phyloP scores from a whole-genome alignment of 2,329 filamentous ascomycete species.

The Cordyceps cateniannulata region DNA sequence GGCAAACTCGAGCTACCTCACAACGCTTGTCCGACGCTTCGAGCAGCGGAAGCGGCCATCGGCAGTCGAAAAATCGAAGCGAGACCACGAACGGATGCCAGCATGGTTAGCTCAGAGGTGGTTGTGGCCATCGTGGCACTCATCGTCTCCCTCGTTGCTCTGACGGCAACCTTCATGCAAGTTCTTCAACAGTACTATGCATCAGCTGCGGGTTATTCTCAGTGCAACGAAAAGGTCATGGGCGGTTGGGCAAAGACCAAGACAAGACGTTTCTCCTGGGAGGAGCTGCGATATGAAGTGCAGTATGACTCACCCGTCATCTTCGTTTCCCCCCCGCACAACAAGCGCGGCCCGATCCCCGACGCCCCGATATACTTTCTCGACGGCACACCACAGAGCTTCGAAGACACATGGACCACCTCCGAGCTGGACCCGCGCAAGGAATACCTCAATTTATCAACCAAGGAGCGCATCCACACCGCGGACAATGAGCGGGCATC shows the following conservation, averaged over 20 bases:
- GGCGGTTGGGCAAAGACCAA: conserved; percentile 38
- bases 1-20: background rate
- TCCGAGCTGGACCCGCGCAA: conserved; percentile 24
- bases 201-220: conserved; percentile 42
- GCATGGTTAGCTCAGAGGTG: conserved; percentile 21
- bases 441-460: conserved; percentile 20
- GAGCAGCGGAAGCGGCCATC: background rate
- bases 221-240: conserved; percentile 42
- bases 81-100: background rate
- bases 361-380: conserved; percentile 30
- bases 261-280: conserved; percentile 32
- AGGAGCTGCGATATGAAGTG: conserved; percentile 44
- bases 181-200: conserved; percentile 45
- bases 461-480: conserved; percentile 39
- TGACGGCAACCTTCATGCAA: conserved; percentile 39
- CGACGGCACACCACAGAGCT: conserved; percentile 31
- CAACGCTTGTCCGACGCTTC: background rate
- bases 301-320: conserved; percentile 44
- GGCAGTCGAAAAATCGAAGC: background rate
- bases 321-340: conserved; percentile 39
- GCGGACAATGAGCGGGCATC: conserved; percentile 51
- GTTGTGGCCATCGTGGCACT: conserved; percentile 38
- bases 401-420: conserved; percentile 27
- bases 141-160: conserved; percentile 40
- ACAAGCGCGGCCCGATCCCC: conserved; percentile 30